A percentile compares a stretch with the other conserved stretches of the same genome.
Evolutionary conservation across 1,284 basidiomycete species (phyloP).

Genomic region (Earliella scabrosa): DNA sequence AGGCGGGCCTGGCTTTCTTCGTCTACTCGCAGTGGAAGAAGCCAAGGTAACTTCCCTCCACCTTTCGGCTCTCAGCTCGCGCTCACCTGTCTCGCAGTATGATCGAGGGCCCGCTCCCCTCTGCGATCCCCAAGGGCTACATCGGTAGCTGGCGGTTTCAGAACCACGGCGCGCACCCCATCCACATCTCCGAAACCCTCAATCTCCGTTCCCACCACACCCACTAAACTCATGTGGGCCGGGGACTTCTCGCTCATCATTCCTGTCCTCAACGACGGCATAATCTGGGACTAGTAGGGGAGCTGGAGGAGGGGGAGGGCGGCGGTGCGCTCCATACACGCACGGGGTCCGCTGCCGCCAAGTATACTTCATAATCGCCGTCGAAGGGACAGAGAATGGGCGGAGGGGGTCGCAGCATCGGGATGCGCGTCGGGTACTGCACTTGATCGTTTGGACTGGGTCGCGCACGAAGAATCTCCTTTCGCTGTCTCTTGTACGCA

Average conservation of each 20-base stretch:
- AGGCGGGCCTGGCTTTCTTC: slow-evolving; percentile 28
- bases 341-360: background rate
- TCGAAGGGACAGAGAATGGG: background rate
- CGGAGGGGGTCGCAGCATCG: background rate
- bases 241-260: slow-evolving; percentile 20
- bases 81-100: slow-evolving; percentile 11
- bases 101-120: slow-evolving; percentile 27
- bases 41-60: slow-evolving; percentile 25
- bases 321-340: slow-evolving; percentile 6
- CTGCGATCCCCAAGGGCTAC: slow-evolving; percentile 33
- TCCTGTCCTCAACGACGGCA: slow-evolving; percentile 23
- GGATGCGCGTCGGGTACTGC: background rate
- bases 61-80: background rate
- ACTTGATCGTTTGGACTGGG: background rate
- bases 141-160: slow-evolving; percentile 27
- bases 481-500: slow-evolving; percentile 18
- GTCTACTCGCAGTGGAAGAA: slow-evolving; percentile 30
- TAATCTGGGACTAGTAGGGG: slow-evolving; percentile 21
- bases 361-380: background rate
- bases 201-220: background rate
- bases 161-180: slow-evolving; percentile 20
- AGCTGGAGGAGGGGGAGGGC: background rate
- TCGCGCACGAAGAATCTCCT: background rate
- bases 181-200: slow-evolving; percentile 19
- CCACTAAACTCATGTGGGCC: slow-evolving; percentile 15